phyloP scores from a whole-genome alignment of 805 yeast species.

The Wickerhamomyces pijperi region DNA sequence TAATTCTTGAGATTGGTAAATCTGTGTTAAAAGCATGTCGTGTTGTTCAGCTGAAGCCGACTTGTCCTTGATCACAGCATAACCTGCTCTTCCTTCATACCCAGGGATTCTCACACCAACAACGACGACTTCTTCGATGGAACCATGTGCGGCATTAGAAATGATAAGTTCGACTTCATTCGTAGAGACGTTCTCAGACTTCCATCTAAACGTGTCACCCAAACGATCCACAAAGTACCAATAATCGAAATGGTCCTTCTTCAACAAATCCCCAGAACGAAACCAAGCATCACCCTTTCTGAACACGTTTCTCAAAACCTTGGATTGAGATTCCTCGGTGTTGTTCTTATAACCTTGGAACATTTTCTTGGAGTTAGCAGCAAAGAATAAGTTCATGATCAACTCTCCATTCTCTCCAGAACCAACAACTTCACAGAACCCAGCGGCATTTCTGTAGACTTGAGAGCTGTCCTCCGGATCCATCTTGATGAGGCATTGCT shows the following conservation, averaged over 20 bases:
- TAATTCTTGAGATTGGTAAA: constrained; percentile 33
- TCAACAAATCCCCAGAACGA: constrained; percentile 77
- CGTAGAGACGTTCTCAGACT: constrained; percentile 88
- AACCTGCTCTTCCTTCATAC: constrained; percentile 94
- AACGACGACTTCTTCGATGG: constrained; percentile 60
- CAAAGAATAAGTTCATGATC: constrained; percentile 59
- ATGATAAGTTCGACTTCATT: constrained; percentile 83
- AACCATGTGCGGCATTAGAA: constrained; percentile 6
- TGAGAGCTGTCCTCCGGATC: constrained; percentile 71
- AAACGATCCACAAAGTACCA: constrained; percentile 82
- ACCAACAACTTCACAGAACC: constrained; percentile 44
- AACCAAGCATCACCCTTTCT: constrained; percentile 85
- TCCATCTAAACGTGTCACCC: constrained; percentile 96
- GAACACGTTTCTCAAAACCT: constrained; percentile 64
- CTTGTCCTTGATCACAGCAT: constrained; percentile 39
- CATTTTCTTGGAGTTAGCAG: constrained; percentile 54
- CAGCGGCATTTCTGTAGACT: constrained; percentile 60
- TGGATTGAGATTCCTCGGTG: constrained; percentile 65
- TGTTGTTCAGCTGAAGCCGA: no score
- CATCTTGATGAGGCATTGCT: constrained; percentile 57
- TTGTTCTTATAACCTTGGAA: constrained; percentile 89
- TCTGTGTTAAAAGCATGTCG: constrained; percentile 23
- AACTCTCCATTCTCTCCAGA: constrained; percentile 77
- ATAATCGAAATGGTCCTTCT: constrained; percentile 53
- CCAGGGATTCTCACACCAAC: constrained; percentile 79